phyloP scores from a whole-genome alignment of 2,329 filamentous ascomycete species.

The Arthrobotrys entomopaga region DNA sequence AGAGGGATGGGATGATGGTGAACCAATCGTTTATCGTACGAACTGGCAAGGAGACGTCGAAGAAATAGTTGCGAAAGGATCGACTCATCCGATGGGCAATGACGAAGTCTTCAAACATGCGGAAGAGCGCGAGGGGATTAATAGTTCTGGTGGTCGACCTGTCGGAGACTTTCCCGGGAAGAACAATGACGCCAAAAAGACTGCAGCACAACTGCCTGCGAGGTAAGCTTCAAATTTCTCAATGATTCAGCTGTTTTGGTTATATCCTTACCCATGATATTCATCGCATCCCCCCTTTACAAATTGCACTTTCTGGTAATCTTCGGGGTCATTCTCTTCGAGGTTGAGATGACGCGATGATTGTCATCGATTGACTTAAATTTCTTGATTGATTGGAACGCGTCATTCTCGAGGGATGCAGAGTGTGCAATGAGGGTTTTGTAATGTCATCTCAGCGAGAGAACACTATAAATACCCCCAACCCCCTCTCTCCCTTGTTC shows the following conservation, averaged over 20 bases:
- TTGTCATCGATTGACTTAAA: not conserved
- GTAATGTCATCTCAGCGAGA: no score
- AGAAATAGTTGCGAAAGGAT: no score
- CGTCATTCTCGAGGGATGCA: not conserved
- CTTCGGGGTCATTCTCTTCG: not conserved
- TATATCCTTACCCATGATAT: no score
- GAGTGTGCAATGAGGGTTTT: no score
- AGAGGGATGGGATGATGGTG: constrained; percentile 34
- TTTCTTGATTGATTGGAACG: not conserved
- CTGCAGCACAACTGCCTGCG: not conserved
- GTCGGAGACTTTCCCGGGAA: not conserved
- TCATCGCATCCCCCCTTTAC: not conserved
- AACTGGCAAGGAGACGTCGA: not conserved
- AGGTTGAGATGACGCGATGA: not conserved
- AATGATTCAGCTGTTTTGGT: no score
- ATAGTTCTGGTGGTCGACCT: not conserved
- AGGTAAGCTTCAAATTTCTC: not conserved
- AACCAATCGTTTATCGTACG: constrained; percentile 17
- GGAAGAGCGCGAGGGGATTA: no score
- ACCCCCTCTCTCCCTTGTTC: no score
- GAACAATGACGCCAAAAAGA: not conserved
- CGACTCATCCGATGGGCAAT: no score
- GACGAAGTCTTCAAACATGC: no score
- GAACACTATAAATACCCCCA: no score
- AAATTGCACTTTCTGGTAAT: not conserved